Evolutionary conservation across 495 filamentous ascomycete genomes (phyloP).

Genomic region (Penicillium samsonianum): DNA sequence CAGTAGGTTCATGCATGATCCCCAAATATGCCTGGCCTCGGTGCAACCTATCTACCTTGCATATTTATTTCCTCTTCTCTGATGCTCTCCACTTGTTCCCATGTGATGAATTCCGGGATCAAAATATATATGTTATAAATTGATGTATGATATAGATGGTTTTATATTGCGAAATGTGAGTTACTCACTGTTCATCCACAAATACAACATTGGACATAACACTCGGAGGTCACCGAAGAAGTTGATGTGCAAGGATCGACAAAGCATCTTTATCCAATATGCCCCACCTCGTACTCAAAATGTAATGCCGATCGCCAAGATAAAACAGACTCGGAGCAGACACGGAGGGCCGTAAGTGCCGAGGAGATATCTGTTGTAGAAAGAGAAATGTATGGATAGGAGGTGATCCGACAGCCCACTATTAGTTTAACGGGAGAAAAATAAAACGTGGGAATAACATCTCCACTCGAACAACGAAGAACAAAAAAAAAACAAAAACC

Average conservation of each 20-base stretch:
- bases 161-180: not conserved
- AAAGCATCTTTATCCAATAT: not conserved
- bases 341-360: not conserved
- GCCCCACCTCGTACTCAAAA: not conserved
- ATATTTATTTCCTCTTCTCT: not conserved
- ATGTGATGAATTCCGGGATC: too few relatives aligned
- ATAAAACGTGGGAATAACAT: not conserved
- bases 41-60: not conserved
- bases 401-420: not conserved
- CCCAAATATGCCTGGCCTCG: not conserved
- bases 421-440: not conserved
- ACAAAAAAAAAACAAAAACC: slow-evolving; percentile 7
- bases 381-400: not conserved
- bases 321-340: not conserved
- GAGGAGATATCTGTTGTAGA: not conserved
- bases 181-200: not conserved
- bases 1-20: not conserved
- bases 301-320: slow-evolving; percentile 6
- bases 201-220: not conserved
- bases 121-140: too few relatives aligned
- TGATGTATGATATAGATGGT: not conserved
- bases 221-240: not conserved
- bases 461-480: not conserved
- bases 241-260: not conserved
- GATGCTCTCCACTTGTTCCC: too few relatives aligned